Percentiles rank a stretch among this genome's conserved stretches.
phyloP scores from a whole-genome alignment of 2,329 filamentous ascomycete genomes.

The Chrysoporthe deuterocubensis region DNA sequence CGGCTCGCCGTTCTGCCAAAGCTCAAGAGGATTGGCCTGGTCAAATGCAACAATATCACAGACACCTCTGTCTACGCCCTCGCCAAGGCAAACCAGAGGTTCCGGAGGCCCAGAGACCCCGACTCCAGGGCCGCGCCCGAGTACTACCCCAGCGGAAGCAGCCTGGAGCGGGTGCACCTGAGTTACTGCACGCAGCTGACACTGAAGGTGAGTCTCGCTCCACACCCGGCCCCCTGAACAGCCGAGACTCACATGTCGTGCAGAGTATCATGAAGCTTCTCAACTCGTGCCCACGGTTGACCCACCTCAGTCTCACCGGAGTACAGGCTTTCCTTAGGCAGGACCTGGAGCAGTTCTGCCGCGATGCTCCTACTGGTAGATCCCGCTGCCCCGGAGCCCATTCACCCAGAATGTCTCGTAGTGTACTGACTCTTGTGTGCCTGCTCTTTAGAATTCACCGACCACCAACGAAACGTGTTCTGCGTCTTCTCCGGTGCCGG shows the following conservation, averaged over 20 bases:
- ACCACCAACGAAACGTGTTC: slow-evolving; percentile 93
- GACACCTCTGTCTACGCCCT: slow-evolving; percentile 86
- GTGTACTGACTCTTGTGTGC: slow-evolving; percentile 8
- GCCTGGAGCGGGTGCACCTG: slow-evolving; percentile 90
- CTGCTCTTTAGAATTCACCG: slow-evolving; percentile 76
- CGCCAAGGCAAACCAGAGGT: slow-evolving; percentile 68
- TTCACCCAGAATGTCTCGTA: too few relatives aligned
- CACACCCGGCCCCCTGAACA: neutral
- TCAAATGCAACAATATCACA: slow-evolving; percentile 91
- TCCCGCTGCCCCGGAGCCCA: neutral
- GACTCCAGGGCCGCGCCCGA: slow-evolving; percentile 52
- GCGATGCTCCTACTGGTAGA: slow-evolving; percentile 77
- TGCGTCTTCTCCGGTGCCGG: slow-evolving; percentile 94
- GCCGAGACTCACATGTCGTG: slow-evolving; percentile 37
- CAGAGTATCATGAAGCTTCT: slow-evolving; percentile 89
- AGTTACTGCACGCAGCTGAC: slow-evolving; percentile 92
- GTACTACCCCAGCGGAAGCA: slow-evolving; percentile 62
- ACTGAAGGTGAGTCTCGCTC: slow-evolving; percentile 65
- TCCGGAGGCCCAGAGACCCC: slow-evolving; percentile 52
- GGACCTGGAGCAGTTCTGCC: slow-evolving; percentile 83
- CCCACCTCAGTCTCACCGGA: slow-evolving; percentile 91
- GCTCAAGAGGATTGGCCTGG: slow-evolving; percentile 89
- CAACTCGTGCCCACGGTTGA: slow-evolving; percentile 89
- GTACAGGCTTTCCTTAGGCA: slow-evolving; percentile 87
- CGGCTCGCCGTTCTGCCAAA: slow-evolving; percentile 88